Evolutionary conservation across 2,329 filamentous ascomycete genomes (phyloP), one percentile per base, ranked within the genome.

Genomic region (Stenocarpella maydis): DNA sequence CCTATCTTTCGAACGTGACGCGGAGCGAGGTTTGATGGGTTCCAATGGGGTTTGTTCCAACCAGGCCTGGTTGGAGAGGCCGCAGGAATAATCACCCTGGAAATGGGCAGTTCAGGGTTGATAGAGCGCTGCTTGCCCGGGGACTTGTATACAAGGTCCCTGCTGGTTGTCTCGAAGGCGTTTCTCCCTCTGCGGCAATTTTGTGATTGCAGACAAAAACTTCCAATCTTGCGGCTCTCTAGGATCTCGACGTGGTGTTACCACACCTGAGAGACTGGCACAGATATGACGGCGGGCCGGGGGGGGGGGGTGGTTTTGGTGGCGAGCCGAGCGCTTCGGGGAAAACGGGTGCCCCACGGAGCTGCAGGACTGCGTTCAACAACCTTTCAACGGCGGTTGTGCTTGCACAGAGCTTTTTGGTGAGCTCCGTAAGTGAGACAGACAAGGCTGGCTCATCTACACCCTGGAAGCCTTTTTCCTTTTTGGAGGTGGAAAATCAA

Each of bases 21-120:
- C 39, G 43, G 17, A 47, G 55, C 49, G 41, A 28, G 24, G 15
- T 49, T 47, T 49, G 34, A 31, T 37, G 47, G 39, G 53, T 58
- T 69, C 61, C 47, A 53, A 53, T 24, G 37, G 63, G 49, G 52
- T 71, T 69, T 21, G 50, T 69, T 72, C 70, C 70, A 70, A 70
- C 70, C 70, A 72, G 70, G 70, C 70, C 70, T 72, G 70, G 70
- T 71, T 58, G 70, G 70, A 72, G 70, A 54, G 70, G 70, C 70
- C 70, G 69, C 70, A 63, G 69, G 69, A 54, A 54, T 64, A 63
- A 28, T 69, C 63, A 71, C 47, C 41, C 65, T 43, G 67, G 47
- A 63, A 50, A n/a, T 61, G 47, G 68, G 60, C 41, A 67, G 61
- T 43, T 45, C 49, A 55, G 45, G 53, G 45, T 26, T 53, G 47